phyloP scores from a whole-genome alignment of 2,329 filamentous ascomycete genomes.

The Penicillium sp. region DNA sequence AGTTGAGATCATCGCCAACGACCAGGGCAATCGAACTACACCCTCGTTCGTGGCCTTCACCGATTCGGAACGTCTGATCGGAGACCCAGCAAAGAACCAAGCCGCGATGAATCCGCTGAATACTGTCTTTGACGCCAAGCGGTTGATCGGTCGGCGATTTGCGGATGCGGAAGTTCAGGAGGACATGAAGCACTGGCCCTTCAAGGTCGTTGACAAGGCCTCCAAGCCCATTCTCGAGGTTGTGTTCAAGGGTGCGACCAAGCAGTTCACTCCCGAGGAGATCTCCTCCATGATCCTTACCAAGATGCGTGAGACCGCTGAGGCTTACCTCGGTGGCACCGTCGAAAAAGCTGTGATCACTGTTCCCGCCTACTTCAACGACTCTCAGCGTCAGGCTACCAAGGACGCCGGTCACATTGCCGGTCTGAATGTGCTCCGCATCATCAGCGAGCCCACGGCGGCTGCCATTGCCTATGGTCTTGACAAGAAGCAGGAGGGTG shows the following conservation, averaged over 20 bases:
- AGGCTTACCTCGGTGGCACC: slow-evolving; percentile 89
- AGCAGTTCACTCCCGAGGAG: slow-evolving; percentile 94
- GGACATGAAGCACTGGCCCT: slow-evolving; percentile 99
- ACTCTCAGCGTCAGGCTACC: slow-evolving; percentile 95
- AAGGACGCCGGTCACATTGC: slow-evolving; percentile 98
- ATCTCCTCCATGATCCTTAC: slow-evolving; percentile 93
- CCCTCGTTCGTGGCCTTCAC: slow-evolving; percentile 91
- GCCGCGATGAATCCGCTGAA: slow-evolving; percentile 96
- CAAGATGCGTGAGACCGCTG: slow-evolving; percentile 98
- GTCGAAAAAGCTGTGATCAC: slow-evolving; percentile 98
- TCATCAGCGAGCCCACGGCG: slow-evolving; percentile 99
- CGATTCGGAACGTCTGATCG: slow-evolving; percentile 93
- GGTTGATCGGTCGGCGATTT: slow-evolving; percentile 97
- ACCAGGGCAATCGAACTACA: slow-evolving; percentile 80
- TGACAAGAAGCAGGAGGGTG: slow-evolving; percentile 91
- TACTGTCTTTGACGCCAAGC: slow-evolving; percentile 98
- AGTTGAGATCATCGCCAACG: slow-evolving; percentile 68
- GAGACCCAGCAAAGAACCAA: slow-evolving; percentile 97
- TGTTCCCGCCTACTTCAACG: slow-evolving; percentile 98
- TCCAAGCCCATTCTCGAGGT: slow-evolving; percentile 89
- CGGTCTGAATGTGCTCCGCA: slow-evolving; percentile 95
- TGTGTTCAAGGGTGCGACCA: slow-evolving; percentile 95
- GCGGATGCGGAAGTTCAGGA: slow-evolving; percentile 86
- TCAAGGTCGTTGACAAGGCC: slow-evolving; percentile 86
- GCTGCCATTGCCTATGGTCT: slow-evolving; percentile 98